These are phyloP conservation scores for Torrubiella hemipterigena DNA, from an alignment of 2,329 filamentous ascomycete genomes.

Conservation along the genomic window DNA sequence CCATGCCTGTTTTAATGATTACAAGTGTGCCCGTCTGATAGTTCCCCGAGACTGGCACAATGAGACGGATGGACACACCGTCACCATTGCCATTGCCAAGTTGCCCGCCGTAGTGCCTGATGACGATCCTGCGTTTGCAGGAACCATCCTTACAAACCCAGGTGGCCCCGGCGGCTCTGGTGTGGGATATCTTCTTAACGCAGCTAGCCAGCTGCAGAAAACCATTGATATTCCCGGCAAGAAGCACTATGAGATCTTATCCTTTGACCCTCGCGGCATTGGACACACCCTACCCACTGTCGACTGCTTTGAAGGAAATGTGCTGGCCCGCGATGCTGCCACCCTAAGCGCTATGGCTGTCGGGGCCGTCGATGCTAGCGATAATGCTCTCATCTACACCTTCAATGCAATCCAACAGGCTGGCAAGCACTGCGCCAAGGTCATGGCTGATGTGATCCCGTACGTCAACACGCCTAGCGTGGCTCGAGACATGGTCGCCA, in stretches of 20 bases:
- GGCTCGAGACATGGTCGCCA: slow-evolving; percentile 21
- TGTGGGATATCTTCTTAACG: slow-evolving; percentile 9
- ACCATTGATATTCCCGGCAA: slow-evolving; percentile 11
- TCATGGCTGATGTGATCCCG: slow-evolving; percentile 12
- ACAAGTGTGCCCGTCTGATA: slow-evolving; percentile 21
- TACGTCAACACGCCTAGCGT: slow-evolving; percentile 18
- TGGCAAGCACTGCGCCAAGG: background rate
- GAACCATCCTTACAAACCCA: slow-evolving; percentile 22
- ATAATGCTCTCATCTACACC: slow-evolving; percentile 12
- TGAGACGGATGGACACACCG: slow-evolving; percentile 10
- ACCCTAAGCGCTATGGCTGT: slow-evolving; percentile 16
- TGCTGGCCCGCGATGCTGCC: slow-evolving; percentile 12
- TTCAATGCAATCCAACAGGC: background rate
- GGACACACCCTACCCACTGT: slow-evolving; percentile 16
- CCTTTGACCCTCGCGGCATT: slow-evolving; percentile 24
- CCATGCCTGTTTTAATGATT: slow-evolving; percentile 18
- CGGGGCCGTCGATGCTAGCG: slow-evolving; percentile 13
- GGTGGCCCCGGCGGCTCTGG: slow-evolving; percentile 25
- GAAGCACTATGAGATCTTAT: slow-evolving; percentile 20
- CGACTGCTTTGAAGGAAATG: slow-evolving; percentile 17
- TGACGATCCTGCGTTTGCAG: slow-evolving; percentile 18
- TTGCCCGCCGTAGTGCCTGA: slow-evolving; percentile 19
- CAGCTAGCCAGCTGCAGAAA: slow-evolving; percentile 12
- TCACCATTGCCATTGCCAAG: slow-evolving; percentile 20
- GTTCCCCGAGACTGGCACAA: slow-evolving; percentile 23